Evolutionary conservation across 306 rosid genomes (phyloP).

Genomic region (Castanospermum australe): DNA sequence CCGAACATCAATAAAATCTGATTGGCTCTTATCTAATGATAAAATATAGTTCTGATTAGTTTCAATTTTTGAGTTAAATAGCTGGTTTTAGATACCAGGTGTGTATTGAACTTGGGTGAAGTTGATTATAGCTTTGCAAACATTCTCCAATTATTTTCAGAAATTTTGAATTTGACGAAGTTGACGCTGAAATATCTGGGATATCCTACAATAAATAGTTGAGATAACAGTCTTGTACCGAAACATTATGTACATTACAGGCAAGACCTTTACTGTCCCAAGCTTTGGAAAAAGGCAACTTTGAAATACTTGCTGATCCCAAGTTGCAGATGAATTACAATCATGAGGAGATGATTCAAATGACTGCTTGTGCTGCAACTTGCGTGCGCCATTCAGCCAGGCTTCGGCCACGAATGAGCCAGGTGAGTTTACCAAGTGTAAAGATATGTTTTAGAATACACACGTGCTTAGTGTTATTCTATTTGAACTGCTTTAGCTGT

Average conservation of each 20-base stretch:
- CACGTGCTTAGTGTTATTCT: background rate
- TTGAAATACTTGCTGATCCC: conserved; percentile 47
- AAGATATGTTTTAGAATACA: background rate
- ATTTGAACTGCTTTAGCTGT: background rate
- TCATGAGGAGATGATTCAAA: conserved; percentile 45
- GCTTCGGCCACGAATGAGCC: conserved; percentile 66
- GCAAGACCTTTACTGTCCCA: conserved; percentile 69
- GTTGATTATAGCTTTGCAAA: background rate
- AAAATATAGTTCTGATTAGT: background rate
- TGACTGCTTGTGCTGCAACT: conserved; percentile 60
- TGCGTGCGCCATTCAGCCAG: conserved; percentile 57
- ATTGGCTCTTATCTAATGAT: background rate
- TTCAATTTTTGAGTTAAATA: background rate
- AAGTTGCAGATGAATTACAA: conserved; percentile 50
- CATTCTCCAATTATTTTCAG: background rate
- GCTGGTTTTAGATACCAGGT: background rate
- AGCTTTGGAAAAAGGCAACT: conserved; percentile 50
- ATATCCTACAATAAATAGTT: background rate
- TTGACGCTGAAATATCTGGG: background rate
- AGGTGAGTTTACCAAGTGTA: conserved; percentile 41
- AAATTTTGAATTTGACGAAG: background rate
- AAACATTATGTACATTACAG: conserved; percentile 35
- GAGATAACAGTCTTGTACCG: background rate
- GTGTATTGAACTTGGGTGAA: background rate
- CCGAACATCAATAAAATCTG: background rate